A percentile compares a stretch with the other conserved stretches of the same genome.
phyloP scores from a whole-genome alignment of 495 filamentous ascomycete species.

The Neurospora sp. region DNA sequence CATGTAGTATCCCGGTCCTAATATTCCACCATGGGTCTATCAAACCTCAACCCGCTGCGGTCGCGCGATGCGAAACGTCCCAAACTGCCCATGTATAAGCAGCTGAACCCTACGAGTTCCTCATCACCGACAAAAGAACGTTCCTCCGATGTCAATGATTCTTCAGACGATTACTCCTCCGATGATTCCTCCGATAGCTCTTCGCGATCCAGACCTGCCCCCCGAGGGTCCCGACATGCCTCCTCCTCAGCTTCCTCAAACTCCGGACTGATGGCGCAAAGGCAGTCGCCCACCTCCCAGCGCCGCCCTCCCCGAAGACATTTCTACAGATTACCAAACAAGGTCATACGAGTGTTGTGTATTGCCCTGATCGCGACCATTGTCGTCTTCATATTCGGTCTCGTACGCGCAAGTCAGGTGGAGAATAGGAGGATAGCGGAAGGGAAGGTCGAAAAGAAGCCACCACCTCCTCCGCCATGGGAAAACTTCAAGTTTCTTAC shows the following conservation, averaged over 20 bases:
- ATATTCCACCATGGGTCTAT: slow-evolving; percentile 18
- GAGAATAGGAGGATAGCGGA: slow-evolving; percentile 51
- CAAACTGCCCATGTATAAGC: slow-evolving; percentile 36
- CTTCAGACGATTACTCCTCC: slow-evolving; percentile 30
- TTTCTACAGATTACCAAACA: slow-evolving; percentile 52
- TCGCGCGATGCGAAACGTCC: slow-evolving; percentile 25
- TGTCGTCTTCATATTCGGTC: slow-evolving; percentile 58
- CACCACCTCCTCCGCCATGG: slow-evolving; percentile 58
- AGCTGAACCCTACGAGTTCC: slow-evolving; percentile 11
- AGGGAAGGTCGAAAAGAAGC: slow-evolving; percentile 39
- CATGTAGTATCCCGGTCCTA: not conserved
- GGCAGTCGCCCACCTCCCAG: slow-evolving; percentile 24
- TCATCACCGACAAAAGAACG: slow-evolving; percentile 30
- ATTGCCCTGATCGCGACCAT: slow-evolving; percentile 56
- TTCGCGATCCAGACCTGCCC: slow-evolving; percentile 30
- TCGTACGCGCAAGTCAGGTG: slow-evolving; percentile 59
- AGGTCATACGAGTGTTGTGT: slow-evolving; percentile 61
- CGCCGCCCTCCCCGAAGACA: slow-evolving; percentile 29
- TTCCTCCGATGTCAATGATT: slow-evolving; percentile 33
- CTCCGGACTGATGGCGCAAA: slow-evolving; percentile 45
- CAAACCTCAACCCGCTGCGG: slow-evolving; percentile 21
- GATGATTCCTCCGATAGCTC: slow-evolving; percentile 30
- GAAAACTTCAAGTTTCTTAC: slow-evolving; percentile 72
- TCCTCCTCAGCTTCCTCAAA: slow-evolving; percentile 40
- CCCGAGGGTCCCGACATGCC: slow-evolving; percentile 36